Base-by-base conservation (phyloP, 2,329 filamentous ascomycete genomes). In the Curvularia sp. region DNA sequence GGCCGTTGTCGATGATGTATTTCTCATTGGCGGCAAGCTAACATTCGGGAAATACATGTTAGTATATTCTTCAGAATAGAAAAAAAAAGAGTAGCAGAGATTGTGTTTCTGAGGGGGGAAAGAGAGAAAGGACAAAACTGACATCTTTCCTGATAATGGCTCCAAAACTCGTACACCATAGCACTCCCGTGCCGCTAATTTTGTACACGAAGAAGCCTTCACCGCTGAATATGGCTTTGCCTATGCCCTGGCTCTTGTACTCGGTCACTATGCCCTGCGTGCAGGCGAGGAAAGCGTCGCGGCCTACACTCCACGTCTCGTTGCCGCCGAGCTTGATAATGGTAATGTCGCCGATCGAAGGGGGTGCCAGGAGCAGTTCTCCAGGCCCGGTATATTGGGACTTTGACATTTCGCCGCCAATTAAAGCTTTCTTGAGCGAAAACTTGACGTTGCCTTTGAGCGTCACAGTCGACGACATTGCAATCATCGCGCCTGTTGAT, bases 71-170 rank as follows among this genome's bases (percentile, higher is more conserved):
- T 10, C 3, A 7, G 18, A 43, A 38, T 10, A 23, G 4, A 39
- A n/a, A 25, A 18, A 15, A 19, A 32, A 13, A 13, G 18, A 15
- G n/a, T 12, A 3, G 27, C 13, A 19, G 13, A 9, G 12, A 7
- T 36, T n/a, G 13, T 36, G 2, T 12, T n/a, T 12, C 4, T 36
- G 32, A 3, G n/a, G n/a, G 13, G 32, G 6, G 6, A n/a, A 36
- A 30, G 1, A 32, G n/a, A 15, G 9, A 12, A 18, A 5, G 15
- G n/a, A n/a, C 18, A 18, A 47, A 8, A 84, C 90, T 81, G 74
- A 96, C 91, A 75, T 97, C 93, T 80, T 98, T 98, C 71, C 90
- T 86, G 61, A 98, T 92, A 60, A 99, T 97, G 5, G 95, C 95
- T 6, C 95, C 95, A 70, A 99, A 95, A 71, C 92, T 96, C 8